phyloP scores from a whole-genome alignment of 352 stramenopile species.

The Blastocystis sp. region DNA sequence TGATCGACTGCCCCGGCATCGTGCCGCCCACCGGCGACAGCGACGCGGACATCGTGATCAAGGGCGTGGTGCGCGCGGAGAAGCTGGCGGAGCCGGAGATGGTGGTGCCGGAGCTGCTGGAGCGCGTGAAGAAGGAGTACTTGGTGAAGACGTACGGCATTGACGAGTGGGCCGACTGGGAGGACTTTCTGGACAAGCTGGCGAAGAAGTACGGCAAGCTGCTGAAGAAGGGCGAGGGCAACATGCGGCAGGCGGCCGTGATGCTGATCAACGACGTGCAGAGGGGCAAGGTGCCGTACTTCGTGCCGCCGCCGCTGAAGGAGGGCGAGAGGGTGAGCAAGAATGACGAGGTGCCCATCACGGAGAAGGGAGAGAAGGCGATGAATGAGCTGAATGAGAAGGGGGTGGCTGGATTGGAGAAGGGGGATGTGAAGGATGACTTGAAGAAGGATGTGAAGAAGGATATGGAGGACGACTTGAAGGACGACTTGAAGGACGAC shows the following conservation, averaged over 20 bases:
- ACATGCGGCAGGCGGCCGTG: slow-evolving; percentile 90
- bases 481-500: neutral
- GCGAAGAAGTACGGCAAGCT: slow-evolving; percentile 87
- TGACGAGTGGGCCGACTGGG: slow-evolving; percentile 84
- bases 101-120: slow-evolving; percentile 88
- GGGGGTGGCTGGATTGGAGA: neutral
- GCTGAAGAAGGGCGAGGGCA: slow-evolving; percentile 89
- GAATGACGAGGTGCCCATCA: slow-evolving; percentile 73
- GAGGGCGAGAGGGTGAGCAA: slow-evolving; percentile 81
- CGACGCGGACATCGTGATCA: slow-evolving; percentile 81
- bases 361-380: slow-evolving; percentile 73
- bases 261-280: slow-evolving; percentile 98
- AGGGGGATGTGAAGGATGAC: neutral
- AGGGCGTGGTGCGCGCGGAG: slow-evolving; percentile 95
- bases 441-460: too few relatives aligned
- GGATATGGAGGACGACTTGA: neutral
- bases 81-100: slow-evolving; percentile 91
- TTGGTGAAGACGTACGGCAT: slow-evolving; percentile 92
- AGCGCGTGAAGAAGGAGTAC: slow-evolving; percentile 92
- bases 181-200: slow-evolving; percentile 86
- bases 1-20: slow-evolving; percentile 98
- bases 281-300: slow-evolving; percentile 93
- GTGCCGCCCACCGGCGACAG: slow-evolving; percentile 87
- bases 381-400: neutral
- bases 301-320: slow-evolving; percentile 87